These are phyloP conservation scores for Tieghemiomyces parasiticus DNA, from an alignment of 192 early-diverging fungal species.

Conservation along the genomic window DNA sequence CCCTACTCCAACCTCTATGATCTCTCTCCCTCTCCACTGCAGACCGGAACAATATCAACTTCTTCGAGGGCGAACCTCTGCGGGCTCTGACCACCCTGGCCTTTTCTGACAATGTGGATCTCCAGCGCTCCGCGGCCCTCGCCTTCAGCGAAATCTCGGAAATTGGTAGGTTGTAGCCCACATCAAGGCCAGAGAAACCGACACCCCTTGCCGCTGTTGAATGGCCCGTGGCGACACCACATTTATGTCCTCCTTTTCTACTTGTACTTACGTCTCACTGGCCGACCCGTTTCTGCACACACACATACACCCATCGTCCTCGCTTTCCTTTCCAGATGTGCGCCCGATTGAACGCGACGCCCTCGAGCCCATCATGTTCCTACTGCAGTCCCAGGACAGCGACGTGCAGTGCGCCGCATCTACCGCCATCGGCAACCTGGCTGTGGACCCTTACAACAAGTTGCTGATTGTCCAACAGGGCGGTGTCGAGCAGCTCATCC, in stretches of 20 bases:
- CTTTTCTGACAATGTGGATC: conserved; percentile 68
- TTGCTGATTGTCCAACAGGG: conserved; percentile 69
- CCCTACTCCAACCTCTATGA: conserved; percentile 1
- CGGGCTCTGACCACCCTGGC: conserved; percentile 67
- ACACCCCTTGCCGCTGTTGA: too few relatives aligned
- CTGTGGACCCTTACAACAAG: conserved; percentile 61
- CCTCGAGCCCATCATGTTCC: conserved; percentile 63
- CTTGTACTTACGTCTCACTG: too few relatives aligned
- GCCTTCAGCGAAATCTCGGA: conserved; percentile 86
- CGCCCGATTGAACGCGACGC: conserved; percentile 58
- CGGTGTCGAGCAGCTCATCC: conserved; percentile 68
- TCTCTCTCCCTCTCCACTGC: conserved; percentile 2
- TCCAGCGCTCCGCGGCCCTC: conserved; percentile 73
- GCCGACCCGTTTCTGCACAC: too few relatives aligned
- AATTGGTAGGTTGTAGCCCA: conserved; percentile 32
- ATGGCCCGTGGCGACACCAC: too few relatives aligned
- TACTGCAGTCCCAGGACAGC: conserved; percentile 67
- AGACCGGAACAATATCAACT: conserved; percentile 68
- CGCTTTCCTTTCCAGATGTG: conserved; percentile 37
- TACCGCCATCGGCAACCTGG: conserved; percentile 82
- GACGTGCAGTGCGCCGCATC: conserved; percentile 76
- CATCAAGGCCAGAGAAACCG: too few relatives aligned
- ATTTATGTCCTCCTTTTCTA: too few relatives aligned
- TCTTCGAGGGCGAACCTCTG: conserved; percentile 69
- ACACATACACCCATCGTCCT: too few relatives aligned